Evolutionary conservation across 768 basidiomycete genomes (phyloP).

Genomic region (Galerina marginata): DNA sequence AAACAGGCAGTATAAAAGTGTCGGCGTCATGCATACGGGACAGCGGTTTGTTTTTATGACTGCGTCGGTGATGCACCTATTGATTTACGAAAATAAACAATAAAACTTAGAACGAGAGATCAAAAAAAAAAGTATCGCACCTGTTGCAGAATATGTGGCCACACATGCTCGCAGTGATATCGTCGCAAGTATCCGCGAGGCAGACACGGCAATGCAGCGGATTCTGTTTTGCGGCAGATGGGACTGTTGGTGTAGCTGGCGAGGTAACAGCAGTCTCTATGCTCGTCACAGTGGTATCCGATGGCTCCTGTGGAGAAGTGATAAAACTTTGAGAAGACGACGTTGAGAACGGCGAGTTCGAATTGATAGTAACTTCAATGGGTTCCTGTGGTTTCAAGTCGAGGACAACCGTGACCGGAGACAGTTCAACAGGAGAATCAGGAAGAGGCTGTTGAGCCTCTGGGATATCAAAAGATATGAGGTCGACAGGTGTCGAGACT

Average conservation of each 20-base stretch:
- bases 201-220: constrained; percentile 58
- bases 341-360: constrained; percentile 18
- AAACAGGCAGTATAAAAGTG: constrained; percentile 61
- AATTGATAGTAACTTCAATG: neutral
- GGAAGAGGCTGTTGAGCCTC: constrained; percentile 37
- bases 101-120: neutral
- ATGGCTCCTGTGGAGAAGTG: constrained; percentile 33
- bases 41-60: constrained; percentile 52
- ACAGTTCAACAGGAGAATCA: constrained; percentile 28
- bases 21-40: constrained; percentile 56
- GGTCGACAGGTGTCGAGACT: constrained; percentile 36
- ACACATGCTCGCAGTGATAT: constrained; percentile 64
- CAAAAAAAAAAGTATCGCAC: constrained; percentile 30
- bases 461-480: constrained; percentile 30
- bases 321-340: constrained; percentile 30
- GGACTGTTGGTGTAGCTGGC: constrained; percentile 8
- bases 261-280: constrained; percentile 4
- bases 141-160: constrained; percentile 67
- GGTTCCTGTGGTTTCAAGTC: constrained; percentile 9
- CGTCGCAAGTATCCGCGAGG: constrained; percentile 50
- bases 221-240: constrained; percentile 19
- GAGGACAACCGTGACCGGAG: constrained; percentile 21
- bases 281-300: neutral
- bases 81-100: constrained; percentile 1
- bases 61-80: constrained; percentile 59